Conservation (phyloP, 2,329 filamentous ascomycete genomes). For the Aspergillus uvarum region DNA sequence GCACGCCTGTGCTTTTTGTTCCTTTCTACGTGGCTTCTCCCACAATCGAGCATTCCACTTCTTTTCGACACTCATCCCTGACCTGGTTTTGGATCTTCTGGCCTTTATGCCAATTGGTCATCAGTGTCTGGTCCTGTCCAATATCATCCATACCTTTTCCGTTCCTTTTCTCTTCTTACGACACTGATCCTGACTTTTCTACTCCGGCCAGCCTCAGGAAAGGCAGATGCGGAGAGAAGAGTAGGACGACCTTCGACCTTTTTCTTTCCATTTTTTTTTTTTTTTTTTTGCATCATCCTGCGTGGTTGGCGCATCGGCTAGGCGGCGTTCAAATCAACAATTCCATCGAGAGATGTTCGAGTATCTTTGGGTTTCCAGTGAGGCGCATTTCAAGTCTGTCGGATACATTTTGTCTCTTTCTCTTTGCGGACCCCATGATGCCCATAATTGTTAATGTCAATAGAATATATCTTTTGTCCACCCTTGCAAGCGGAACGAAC, state of each 20-base stretch:
- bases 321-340: constrained; percentile 7
- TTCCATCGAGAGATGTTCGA: not conserved
- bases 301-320: constrained; percentile 13
- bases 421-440: constrained; percentile 12
- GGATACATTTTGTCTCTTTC: constrained; percentile 2
- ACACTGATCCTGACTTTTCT: constrained; percentile 7
- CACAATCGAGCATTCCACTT: not conserved
- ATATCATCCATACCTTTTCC: constrained; percentile 6
- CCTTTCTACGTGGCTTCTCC: not conserved
- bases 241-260: constrained; percentile 7
- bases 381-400: not conserved
- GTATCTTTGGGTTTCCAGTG: not conserved
- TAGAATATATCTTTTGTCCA: constrained; percentile 15
- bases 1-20: not conserved
- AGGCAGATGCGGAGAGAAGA: constrained; percentile 9
- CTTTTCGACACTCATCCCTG: not conserved
- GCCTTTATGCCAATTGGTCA: constrained; percentile 7
- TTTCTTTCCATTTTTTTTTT: not conserved
- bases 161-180: not conserved
- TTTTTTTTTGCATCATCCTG: constrained; percentile 7
- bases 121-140: constrained; percentile 3
- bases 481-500: not conserved
- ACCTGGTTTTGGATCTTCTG: constrained; percentile 2
- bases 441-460: constrained; percentile 24
- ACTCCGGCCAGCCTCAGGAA: constrained; percentile 6